phyloP scores from a whole-genome alignment of 805 yeast genomes.

The Saturnispora besseyi region DNA sequence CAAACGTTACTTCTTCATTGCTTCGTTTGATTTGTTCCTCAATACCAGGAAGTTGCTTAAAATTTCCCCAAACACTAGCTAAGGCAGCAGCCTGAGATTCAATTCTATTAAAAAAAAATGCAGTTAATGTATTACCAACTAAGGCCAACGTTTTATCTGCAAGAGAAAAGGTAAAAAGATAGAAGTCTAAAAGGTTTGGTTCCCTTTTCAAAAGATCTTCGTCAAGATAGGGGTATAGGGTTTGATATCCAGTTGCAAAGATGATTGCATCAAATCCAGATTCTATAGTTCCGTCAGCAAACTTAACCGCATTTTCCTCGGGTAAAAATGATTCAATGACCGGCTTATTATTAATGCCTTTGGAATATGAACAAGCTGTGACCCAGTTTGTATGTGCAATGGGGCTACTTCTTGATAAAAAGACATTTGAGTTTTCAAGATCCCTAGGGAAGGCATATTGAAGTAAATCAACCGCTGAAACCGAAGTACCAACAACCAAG shows the following conservation, averaged over 20 bases:
- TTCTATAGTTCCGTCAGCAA: slow-evolving; percentile 28
- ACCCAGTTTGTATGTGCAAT: slow-evolving; percentile 10
- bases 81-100: slow-evolving; percentile 45
- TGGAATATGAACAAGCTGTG: slow-evolving; percentile 9
- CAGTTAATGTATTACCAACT: slow-evolving; percentile 35
- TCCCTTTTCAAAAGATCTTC: slow-evolving; percentile 9
- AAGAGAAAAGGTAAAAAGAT: slow-evolving; percentile 29
- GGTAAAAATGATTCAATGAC: slow-evolving; percentile 14
- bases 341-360: slow-evolving; percentile 16
- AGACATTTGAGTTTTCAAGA: slow-evolving; percentile 21
- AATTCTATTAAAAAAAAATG: slow-evolving; percentile 38
- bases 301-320: slow-evolving; percentile 17
- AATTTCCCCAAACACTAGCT: slow-evolving; percentile 46
- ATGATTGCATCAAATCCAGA: slow-evolving; percentile 32
- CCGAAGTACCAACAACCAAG: slow-evolving; percentile 34
- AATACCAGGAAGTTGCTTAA: slow-evolving; percentile 30
- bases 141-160: slow-evolving; percentile 37
- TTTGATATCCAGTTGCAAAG: slow-evolving; percentile 44
- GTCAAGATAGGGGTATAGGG: slow-evolving; percentile 33
- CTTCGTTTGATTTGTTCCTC: slow-evolving; percentile 31
- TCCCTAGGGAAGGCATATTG: slow-evolving; percentile 27
- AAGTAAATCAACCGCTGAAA: slow-evolving; percentile 33
- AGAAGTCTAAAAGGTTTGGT: slow-evolving; percentile 16
- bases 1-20: neutral
- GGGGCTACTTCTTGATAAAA: slow-evolving; percentile 12